Base-by-base conservation (phyloP, 164 flowering plant genomes). In the Hamamelis virginiana region DNA sequence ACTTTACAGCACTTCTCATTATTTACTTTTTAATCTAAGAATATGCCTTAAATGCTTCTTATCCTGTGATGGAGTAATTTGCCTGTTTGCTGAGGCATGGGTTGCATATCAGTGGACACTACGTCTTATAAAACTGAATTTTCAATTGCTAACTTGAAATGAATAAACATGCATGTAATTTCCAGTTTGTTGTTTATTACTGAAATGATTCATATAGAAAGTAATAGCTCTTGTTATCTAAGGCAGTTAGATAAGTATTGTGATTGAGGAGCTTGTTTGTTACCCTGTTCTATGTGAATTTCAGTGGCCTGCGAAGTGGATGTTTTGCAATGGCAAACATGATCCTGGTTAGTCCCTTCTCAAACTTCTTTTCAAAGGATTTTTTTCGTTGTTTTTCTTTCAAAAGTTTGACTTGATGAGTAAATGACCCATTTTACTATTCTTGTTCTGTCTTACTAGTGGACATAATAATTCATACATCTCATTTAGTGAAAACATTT, bases 261-360 rank as follows among this genome's bases (percentile, higher is more conserved):
- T 9, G 27, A 50, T 51, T 21, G 41, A 19, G 43, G n/a, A 38
- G 51, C 28, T n/a, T 58, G 11, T 8, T 9, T 61, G 45, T 59
- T 11, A 67, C 41, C 22, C 13, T 15, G 25, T 21, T 52, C 53
- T 26, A 18, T 58, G 59, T 56, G 19, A 38, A 44, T 68, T 70
- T 69, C 72, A 79, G 82, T 55, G 82, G 82, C 48, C 6, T 76
- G 46, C 79, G 82, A n/a, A 65, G 77, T 70, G 72, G 79, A 44
- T 75, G 74, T 45, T 79, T 79, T 61, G 79, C 64, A 0, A 38
- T 76, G 63, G 77, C 74, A 23, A 76, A 79, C 73, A 60, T 62
- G 18, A 70, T 70, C 58, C 44, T 79, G 71, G 79, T 79, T 63
- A 72, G 79, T 70, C n/a, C 13, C 25, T 64, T 57, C 16, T 14